Evolutionary conservation across 176 grass and related monocot genomes (phyloP), one percentile per base, ranked within the genome.

Genomic region (Avena atlantica): DNA sequence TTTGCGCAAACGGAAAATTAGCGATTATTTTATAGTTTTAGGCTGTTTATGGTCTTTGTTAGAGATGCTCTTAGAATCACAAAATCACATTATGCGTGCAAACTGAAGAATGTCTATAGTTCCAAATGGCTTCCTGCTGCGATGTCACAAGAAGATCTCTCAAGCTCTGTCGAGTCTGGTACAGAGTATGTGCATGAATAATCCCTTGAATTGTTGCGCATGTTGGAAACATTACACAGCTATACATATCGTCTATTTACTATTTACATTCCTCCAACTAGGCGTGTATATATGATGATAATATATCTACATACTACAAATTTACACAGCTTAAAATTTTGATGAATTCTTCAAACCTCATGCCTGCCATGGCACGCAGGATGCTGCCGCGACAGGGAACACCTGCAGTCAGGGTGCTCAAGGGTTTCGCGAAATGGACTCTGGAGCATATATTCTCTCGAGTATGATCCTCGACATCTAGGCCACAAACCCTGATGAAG

Each of bases 401-500:
- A 17, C 77, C 50, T 60, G 24, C 14, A 9, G 14, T 11, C 34
- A 68, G 74, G 49, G 14, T 63, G 19, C 16, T 77, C 45, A 21
- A 81, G 16, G 77, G 24, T 70, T 69, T 37, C 29, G 14, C 40
- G 16, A 42, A 11, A 79, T 36, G 20, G 70, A 80, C 0, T 57
- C 25, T 66, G 31, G 37, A 78, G 60, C 36, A 42, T 25, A 75
- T 15, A 2, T 51, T 36, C 29, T 24, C 85, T 50, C 74, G 42
- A 69, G 85, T 47, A 4, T 69, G 66, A 8, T 23, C 47, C 27
- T 3, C 9, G 11, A 34, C 49, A 62, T 5, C 86, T 83, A 91
- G 15, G 86, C 81, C 78, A 91, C 90, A 71, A 85, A 91, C 57
- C 44, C 89, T 31, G 77, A 77, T 0, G 81, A 75, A 61, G 89